Percentiles rank a stretch among this genome's conserved stretches.
Conservation (phyloP, 352 stramenopile genomes). For the Hyaloperonospora brassicae region DNA sequence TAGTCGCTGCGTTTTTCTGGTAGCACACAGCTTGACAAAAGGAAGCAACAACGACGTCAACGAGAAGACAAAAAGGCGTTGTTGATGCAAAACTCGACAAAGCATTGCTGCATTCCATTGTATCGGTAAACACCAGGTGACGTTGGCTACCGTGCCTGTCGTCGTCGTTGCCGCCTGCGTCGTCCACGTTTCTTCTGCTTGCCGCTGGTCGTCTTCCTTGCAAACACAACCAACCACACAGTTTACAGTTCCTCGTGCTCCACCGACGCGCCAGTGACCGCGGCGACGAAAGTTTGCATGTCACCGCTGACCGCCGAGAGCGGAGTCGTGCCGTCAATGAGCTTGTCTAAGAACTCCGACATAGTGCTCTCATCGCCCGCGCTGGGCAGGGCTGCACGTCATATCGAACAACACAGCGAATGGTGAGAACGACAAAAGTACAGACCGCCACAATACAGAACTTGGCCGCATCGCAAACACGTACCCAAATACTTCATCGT, state of each 20-base stretch:
- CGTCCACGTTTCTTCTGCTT: too few relatives aligned
- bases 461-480: slow-evolving; percentile 9
- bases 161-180: too few relatives aligned
- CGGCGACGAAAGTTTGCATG: slow-evolving; percentile 20
- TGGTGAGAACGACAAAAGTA: slow-evolving; percentile 3
- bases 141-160: too few relatives aligned
- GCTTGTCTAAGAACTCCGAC: slow-evolving; percentile 49
- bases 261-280: slow-evolving; percentile 7
- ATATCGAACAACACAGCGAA: slow-evolving; percentile 13
- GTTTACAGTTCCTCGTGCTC: slow-evolving; percentile 29
- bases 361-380: slow-evolving; percentile 30
- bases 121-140: neutral
- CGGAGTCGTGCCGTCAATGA: slow-evolving; percentile 49
- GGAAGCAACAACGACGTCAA: too few relatives aligned
- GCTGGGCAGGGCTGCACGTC: slow-evolving; percentile 25
- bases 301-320: slow-evolving; percentile 37
- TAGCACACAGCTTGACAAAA: neutral
- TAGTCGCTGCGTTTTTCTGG: slow-evolving; percentile 12
- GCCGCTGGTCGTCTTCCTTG: too few relatives aligned
- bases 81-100: neutral
- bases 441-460: neutral
- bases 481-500: slow-evolving; percentile 57
- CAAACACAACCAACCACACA: neutral
- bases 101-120: too few relatives aligned
- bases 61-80: slow-evolving; percentile 21